phyloP scores from a whole-genome alignment of 148 eudicot species.

The Fagopyrum homotropicum region DNA sequence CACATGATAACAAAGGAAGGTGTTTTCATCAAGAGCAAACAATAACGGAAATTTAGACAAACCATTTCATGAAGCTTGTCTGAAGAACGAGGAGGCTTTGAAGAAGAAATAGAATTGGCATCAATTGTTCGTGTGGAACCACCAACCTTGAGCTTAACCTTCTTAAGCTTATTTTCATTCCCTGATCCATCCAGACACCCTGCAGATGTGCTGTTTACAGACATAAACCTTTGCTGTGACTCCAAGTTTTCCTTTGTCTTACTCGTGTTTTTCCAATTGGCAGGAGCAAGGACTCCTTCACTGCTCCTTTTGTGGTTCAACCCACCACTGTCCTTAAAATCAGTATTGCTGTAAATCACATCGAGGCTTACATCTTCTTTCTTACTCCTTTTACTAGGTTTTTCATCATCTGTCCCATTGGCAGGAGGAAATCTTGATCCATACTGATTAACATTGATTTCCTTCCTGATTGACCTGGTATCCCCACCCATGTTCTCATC shows the following conservation, averaged over 20 bases:
- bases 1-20: no score
- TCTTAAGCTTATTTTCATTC: constrained; percentile 51
- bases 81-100: constrained; percentile 15
- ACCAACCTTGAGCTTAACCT: constrained; percentile 81
- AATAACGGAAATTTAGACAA: neutral
- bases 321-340: constrained; percentile 19
- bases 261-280: constrained; percentile 29
- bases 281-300: constrained; percentile 37
- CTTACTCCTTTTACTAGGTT: constrained; percentile 30
- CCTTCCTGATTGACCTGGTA: constrained; percentile 48
- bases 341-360: constrained; percentile 29
- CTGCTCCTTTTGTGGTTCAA: constrained; percentile 23
- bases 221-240: constrained; percentile 28
- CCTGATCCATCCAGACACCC: constrained; percentile 25
- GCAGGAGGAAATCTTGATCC: constrained; percentile 31
- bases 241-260: constrained; percentile 32
- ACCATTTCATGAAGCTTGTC: constrained; percentile 46
- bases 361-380: constrained; percentile 42
- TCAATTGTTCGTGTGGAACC: constrained; percentile 73
- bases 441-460: constrained; percentile 68
- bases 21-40: neutral
- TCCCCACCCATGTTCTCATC: constrained; percentile 58
- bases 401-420: constrained; percentile 37
- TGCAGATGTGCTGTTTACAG: constrained; percentile 24
- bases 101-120: constrained; percentile 36